A percentile compares a stretch with the other conserved stretches of the same genome.
These are phyloP conservation scores for Actinidia arguta DNA, from an alignment of 179 eudicot species.

Conservation along the genomic window DNA sequence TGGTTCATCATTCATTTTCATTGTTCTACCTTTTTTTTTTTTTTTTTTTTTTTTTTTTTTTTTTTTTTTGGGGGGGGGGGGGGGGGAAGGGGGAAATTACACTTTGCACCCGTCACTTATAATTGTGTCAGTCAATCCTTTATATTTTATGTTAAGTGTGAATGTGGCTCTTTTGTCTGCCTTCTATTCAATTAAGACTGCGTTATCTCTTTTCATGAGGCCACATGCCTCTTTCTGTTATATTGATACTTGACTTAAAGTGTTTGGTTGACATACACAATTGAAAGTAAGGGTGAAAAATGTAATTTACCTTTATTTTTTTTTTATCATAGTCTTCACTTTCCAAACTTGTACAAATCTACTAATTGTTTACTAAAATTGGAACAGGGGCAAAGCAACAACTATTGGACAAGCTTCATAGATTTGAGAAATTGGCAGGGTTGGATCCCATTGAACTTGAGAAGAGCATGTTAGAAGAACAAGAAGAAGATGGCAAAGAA, in stretches of 20 bases:
- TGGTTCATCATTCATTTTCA: not conserved
- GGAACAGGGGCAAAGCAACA: conserved; percentile 72
- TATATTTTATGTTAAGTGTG: too few species aligned
- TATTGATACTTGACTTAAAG: too few species aligned
- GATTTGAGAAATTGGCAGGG: conserved; percentile 80
- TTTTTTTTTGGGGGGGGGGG: too few species aligned
- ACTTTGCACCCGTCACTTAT: too few species aligned
- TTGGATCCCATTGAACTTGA: conserved; percentile 85
- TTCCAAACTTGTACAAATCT: not conserved
- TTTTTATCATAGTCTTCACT: not conserved
- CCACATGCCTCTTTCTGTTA: too few species aligned
- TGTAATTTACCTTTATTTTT: not conserved
- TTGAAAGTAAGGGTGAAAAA: not conserved
- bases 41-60: too few species aligned
- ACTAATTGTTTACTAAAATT: not conserved
- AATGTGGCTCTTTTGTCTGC: too few species aligned
- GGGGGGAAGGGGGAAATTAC: too few species aligned
- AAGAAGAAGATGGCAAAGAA: conserved; percentile 24
- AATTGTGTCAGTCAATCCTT: too few species aligned
- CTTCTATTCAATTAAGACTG: too few species aligned
- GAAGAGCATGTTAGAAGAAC: conserved; percentile 59
- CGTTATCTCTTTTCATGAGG: too few species aligned
- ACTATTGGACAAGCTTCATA: conserved; percentile 64
- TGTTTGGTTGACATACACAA: not conserved
- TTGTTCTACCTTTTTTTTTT: too few species aligned